phyloP scores from a whole-genome alignment of 1,139 yeast species.

The Yarrowia galli region DNA sequence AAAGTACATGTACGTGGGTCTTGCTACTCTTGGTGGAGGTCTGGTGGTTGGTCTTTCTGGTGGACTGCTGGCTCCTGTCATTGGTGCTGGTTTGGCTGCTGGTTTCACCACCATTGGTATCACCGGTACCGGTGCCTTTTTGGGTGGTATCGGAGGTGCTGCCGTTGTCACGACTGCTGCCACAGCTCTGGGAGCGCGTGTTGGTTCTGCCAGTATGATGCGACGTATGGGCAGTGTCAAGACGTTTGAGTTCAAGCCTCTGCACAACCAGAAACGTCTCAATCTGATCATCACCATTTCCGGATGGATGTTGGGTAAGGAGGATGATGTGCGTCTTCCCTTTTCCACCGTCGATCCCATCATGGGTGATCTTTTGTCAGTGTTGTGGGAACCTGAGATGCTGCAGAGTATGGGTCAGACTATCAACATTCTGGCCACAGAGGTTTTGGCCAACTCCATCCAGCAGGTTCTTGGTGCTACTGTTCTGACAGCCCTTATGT shows the following conservation, averaged over 20 bases:
- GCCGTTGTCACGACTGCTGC: slow-evolving; percentile 94
- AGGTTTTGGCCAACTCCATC: slow-evolving; percentile 88
- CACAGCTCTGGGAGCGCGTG: slow-evolving; percentile 86
- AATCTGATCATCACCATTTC: slow-evolving; percentile 89
- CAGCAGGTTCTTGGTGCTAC: slow-evolving; percentile 97
- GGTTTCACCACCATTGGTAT: slow-evolving; percentile 95
- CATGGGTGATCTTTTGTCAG: slow-evolving; percentile 93
- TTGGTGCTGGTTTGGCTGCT: slow-evolving; percentile 98
- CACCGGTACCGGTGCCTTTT: slow-evolving; percentile 85
- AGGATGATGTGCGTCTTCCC: slow-evolving; percentile 96
- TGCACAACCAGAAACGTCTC: slow-evolving; percentile 88
- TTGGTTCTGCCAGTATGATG: slow-evolving; percentile 85
- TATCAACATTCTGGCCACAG: slow-evolving; percentile 89
- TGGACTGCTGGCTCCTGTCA: slow-evolving; percentile 94
- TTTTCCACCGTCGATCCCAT: slow-evolving; percentile 96
- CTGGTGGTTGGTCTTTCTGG: slow-evolving; percentile 93
- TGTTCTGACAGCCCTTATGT: slow-evolving; percentile 87
- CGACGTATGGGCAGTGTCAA: slow-evolving; percentile 89
- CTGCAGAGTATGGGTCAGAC: slow-evolving; percentile 96
- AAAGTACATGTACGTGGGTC: slow-evolving; percentile 85
- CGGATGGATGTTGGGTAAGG: slow-evolving; percentile 97
- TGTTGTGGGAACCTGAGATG: slow-evolving; percentile 99
- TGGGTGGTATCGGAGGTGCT: slow-evolving; percentile 98
- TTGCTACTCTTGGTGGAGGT: slow-evolving; percentile 98
- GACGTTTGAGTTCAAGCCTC: slow-evolving; percentile 91